Conservation (phyloP, 2,329 filamentous ascomycete species). For the Penicillium palitans region DNA sequence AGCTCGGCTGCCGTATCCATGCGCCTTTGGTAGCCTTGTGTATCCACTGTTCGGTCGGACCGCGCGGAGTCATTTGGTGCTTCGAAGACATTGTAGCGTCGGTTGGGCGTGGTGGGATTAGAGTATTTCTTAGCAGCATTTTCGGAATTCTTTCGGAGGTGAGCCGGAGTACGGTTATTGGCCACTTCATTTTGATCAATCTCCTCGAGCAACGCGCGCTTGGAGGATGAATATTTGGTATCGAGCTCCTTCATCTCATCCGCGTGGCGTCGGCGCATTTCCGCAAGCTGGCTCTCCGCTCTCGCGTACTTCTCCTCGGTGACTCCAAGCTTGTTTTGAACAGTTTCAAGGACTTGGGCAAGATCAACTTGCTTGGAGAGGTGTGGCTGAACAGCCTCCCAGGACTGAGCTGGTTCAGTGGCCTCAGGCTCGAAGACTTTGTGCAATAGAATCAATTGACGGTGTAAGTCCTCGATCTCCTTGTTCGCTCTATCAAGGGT, state of each 20-base stretch:
- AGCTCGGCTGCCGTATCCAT: constrained; percentile 90
- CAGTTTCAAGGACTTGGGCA: constrained; percentile 78
- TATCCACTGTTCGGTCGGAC: constrained; percentile 83
- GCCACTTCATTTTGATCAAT: constrained; percentile 81
- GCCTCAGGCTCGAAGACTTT: constrained; percentile 81
- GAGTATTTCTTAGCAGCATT: constrained; percentile 63
- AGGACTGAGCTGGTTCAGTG: constrained; percentile 62
- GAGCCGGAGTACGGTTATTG: constrained; percentile 70
- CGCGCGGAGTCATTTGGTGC: constrained; percentile 70
- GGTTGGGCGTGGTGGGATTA: constrained; percentile 74
- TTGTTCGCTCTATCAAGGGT: constrained; percentile 76
- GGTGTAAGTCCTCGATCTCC: constrained; percentile 77
- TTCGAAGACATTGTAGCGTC: constrained; percentile 66
- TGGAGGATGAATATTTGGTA: constrained; percentile 59
- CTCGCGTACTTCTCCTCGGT: constrained; percentile 77
- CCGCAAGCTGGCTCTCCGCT: constrained; percentile 78
- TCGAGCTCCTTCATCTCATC: constrained; percentile 70
- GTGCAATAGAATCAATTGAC: constrained; percentile 77
- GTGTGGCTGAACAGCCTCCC: constrained; percentile 70
- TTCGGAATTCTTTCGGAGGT: constrained; percentile 62
- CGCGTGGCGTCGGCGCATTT: constrained; percentile 71
- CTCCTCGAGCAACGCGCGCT: constrained; percentile 79
- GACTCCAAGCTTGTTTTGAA: constrained; percentile 84
- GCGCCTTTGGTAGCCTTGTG: constrained; percentile 77
- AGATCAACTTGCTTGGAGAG: constrained; percentile 69